Base-by-base conservation (phyloP, 257 asterid genomes). In the Fraxinus anomala region DNA sequence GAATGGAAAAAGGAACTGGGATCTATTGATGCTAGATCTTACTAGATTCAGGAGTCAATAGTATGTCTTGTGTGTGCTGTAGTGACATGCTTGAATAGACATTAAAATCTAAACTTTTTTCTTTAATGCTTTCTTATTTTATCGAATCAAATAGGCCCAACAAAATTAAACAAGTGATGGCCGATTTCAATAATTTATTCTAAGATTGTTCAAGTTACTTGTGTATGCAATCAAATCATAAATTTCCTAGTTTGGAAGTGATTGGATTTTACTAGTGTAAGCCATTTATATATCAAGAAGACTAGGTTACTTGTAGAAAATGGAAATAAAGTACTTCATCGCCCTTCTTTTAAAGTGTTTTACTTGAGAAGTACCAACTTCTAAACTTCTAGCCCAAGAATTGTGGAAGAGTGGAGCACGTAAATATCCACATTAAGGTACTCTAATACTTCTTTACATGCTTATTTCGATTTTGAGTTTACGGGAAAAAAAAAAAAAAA, bases 161-260 rank as follows among this genome's bases (percentile, higher is more conserved):
- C 10, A 59, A 21, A n/a, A 59, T n/a, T 56, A 56, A 21, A n/a
- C 13, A n/a, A 23, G 4, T 23, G 59, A 14, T 21, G 77, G 70
- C 4, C 34, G 30, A 21, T 68, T 56, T 74, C 17, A 65, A 66
- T 65, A 76, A 66, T 65, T 40, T 28, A 76, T 31, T 66, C 42
- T 3, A 59, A 13, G 72, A 34, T 36, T 36, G 8, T 33, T 26
- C 49, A 10, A 51, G 77, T n/a, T 9, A 73, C 63, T 47, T 73
- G 17, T 26, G 23, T 23, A 7, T 73, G 7, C 73, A 69, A 69
- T 34, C 28, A 13, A 33, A 69, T 34, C 47, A 69, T 21, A 6
- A 2, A 21, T 44, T 44, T 44, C 54, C 54, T 13, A 13, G 54
- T 44, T 12, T 13, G n/a, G 54, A 44, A 14, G n/a, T 44, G n/a